Conservation (phyloP, 805 yeast genomes). For the Debaryomyces castellii region DNA sequence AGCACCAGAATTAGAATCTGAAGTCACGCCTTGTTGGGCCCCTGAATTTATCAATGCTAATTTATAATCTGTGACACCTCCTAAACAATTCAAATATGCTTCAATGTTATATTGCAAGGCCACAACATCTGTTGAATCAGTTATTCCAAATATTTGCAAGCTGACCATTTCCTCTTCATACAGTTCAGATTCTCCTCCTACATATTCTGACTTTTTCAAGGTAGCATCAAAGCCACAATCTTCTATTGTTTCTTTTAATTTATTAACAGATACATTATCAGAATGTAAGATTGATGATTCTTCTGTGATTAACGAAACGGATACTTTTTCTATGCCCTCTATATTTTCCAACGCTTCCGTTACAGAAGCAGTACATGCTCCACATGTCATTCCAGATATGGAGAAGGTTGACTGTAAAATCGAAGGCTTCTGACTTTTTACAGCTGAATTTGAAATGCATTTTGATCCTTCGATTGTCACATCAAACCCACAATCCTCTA, state of each 20-base stretch:
- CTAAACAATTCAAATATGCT: conserved; percentile 32
- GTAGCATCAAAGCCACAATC: conserved; percentile 46
- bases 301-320: conserved; percentile 76
- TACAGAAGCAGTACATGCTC: conserved; percentile 73
- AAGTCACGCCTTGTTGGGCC: neutral
- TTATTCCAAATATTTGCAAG: conserved; percentile 34
- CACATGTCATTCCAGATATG: conserved; percentile 80
- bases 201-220: conserved; percentile 3
- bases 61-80: conserved; percentile 27
- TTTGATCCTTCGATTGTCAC: conserved; percentile 7
- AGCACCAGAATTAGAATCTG: conserved; percentile 13
- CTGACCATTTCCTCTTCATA: conserved; percentile 27
- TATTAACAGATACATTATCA: conserved; percentile 26
- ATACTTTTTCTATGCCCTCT: conserved; percentile 52
- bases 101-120: conserved; percentile 39
- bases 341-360: conserved; percentile 49
- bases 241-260: conserved; percentile 57
- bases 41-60: conserved; percentile 11
- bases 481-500: conserved; percentile 63
- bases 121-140: conserved; percentile 23
- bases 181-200: neutral
- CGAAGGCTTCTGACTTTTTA: neutral
- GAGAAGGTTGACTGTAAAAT: conserved; percentile 1
- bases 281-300: conserved; percentile 60
- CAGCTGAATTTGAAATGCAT: neutral